Conservation (phyloP, 805 yeast genomes). For the Clavispora vitiphila region DNA sequence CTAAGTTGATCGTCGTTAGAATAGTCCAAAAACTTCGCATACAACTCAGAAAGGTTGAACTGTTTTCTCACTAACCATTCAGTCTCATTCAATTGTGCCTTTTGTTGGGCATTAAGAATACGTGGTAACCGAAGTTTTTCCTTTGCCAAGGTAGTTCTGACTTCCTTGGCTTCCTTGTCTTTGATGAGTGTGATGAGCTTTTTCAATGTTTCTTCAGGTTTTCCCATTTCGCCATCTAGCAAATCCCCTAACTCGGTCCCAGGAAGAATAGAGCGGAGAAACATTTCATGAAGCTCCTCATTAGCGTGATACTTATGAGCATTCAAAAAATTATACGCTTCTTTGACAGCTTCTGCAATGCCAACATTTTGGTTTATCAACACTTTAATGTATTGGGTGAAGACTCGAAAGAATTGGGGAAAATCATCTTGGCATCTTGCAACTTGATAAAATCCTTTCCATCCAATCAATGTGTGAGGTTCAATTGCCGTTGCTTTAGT, state of each 20-base stretch:
- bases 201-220: conserved; percentile 41
- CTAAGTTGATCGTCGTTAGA: conserved; percentile 59
- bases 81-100: conserved; percentile 30
- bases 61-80: conserved; percentile 45
- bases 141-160: conserved; percentile 39
- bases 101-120: conserved; percentile 37
- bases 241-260: conserved; percentile 50
- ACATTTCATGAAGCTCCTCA: conserved; percentile 39
- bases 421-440: conserved; percentile 34
- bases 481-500: conserved; percentile 46
- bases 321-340: conserved; percentile 42
- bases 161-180: conserved; percentile 35
- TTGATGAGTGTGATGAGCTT: conserved; percentile 39
- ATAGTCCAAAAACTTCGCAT: conserved; percentile 51
- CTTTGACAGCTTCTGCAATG: conserved; percentile 45
- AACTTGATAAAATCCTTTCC: conserved; percentile 72
- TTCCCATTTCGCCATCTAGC: conserved; percentile 41
- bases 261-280: conserved; percentile 50
- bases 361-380: conserved; percentile 40
- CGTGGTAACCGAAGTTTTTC: conserved; percentile 48
- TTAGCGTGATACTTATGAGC: conserved; percentile 24
- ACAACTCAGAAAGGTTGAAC: conserved; percentile 51
- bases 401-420: conserved; percentile 41
- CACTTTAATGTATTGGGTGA: conserved; percentile 41
- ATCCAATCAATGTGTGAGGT: conserved; percentile 54